These are phyloP conservation scores for Aspergillus caelatus DNA, from an alignment of 2,329 filamentous ascomycete species.

Conservation along the genomic window DNA sequence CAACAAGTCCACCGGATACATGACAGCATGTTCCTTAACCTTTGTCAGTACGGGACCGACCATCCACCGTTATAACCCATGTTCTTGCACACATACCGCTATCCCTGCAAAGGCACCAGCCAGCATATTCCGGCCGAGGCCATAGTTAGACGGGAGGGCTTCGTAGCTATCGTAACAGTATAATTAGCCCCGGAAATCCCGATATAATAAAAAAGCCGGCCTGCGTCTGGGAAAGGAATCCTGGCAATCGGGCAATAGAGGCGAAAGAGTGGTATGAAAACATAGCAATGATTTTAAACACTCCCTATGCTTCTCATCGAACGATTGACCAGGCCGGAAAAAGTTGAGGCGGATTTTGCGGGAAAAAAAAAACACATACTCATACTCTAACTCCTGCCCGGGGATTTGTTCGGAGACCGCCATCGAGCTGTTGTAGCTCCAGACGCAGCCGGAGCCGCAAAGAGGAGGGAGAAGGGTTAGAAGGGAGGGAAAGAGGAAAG, in stretches of 20 bases:
- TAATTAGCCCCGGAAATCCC: background rate
- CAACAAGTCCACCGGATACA: constrained; percentile 97
- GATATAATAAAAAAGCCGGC: background rate
- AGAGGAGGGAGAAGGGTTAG: constrained; percentile 7
- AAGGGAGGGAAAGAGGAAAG: background rate
- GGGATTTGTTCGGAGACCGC: constrained; percentile 44
- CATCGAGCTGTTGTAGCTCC: constrained; percentile 43
- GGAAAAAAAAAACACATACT: constrained; percentile 38
- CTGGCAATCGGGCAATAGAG: background rate
- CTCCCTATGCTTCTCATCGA: background rate
- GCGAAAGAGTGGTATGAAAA: background rate
- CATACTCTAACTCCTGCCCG: constrained; percentile 44
- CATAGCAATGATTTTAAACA: background rate
- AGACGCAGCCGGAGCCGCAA: constrained; percentile 38
- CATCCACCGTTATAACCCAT: constrained; percentile 6
- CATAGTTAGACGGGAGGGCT: constrained; percentile 91
- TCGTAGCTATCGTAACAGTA: constrained; percentile 70
- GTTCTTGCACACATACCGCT: constrained; percentile 64
- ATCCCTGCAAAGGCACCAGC: constrained; percentile 97
- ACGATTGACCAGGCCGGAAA: background rate
- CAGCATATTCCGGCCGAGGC: constrained; percentile 89
- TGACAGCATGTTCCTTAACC: constrained; percentile 88
- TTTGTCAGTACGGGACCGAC: constrained; percentile 18
- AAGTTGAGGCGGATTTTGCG: constrained; percentile 6
- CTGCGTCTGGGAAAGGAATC: background rate